Percentiles rank a stretch among this genome's conserved stretches.
Evolutionary conservation across 768 basidiomycete species (phyloP).

Genomic region (Psilocybe subaeruginosa): DNA sequence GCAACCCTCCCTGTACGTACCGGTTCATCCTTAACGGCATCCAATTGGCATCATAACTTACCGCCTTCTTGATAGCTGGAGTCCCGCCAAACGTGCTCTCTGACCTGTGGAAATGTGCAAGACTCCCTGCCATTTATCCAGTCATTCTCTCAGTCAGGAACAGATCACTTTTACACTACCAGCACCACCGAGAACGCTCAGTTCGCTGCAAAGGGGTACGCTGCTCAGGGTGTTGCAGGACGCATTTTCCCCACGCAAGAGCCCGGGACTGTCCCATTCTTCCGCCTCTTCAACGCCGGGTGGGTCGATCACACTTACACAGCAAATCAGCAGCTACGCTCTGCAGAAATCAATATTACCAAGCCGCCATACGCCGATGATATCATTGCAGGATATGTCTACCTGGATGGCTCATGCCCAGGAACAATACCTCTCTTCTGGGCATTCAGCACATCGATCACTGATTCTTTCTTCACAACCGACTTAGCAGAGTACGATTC

Average conservation of each 20-base stretch:
- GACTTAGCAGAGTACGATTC: neutral
- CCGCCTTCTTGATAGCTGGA: too few relatives aligned
- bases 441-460: neutral
- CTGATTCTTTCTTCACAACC: neutral
- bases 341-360: neutral
- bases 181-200: slow-evolving; percentile 7
- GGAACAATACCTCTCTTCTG: neutral
- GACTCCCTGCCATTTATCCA: too few relatives aligned
- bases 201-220: slow-evolving; percentile 3
- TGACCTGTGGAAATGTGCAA: too few relatives aligned
- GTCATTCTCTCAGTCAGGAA: neutral
- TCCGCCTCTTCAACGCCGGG: slow-evolving; percentile 2
- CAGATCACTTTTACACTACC: slow-evolving; percentile 17
- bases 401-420: neutral
- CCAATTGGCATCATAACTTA: too few relatives aligned
- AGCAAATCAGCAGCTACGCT: neutral
- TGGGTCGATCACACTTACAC: slow-evolving; percentile 15
- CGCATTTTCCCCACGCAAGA: slow-evolving; percentile 8
- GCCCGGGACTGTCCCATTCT: slow-evolving; percentile 9
- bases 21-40: too few relatives aligned
- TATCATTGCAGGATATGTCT: slow-evolving; percentile 9
- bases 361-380: slow-evolving; percentile 11
- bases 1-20: too few relatives aligned
- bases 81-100: too few relatives aligned
- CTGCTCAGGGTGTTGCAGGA: slow-evolving; percentile 6